A percentile compares a stretch with the other conserved stretches of the same genome.
Evolutionary conservation across 164 flowering plant genomes (phyloP).

Genomic region (Chloranthus sessilifolius): DNA sequence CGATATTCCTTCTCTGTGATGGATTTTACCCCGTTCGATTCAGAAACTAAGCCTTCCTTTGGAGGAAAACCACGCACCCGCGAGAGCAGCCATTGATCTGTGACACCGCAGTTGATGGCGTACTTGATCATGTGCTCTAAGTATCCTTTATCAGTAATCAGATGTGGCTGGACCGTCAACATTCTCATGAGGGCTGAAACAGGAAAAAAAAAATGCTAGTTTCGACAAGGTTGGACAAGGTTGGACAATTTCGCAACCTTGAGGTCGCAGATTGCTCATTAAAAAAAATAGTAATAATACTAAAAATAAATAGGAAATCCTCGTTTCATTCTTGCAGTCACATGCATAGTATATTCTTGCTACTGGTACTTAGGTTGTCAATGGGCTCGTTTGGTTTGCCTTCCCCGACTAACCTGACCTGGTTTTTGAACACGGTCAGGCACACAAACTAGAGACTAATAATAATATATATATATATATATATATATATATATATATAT

Average conservation of each 20-base stretch:
- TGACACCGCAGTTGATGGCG: constrained; percentile 72
- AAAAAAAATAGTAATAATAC: background rate
- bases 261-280: background rate
- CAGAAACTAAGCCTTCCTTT: constrained; percentile 37
- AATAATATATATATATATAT: too few species aligned
- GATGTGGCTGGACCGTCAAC: constrained; percentile 69
- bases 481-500: too few species aligned
- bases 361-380: background rate
- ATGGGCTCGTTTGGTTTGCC: background rate
- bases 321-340: background rate
- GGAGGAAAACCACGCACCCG: constrained; percentile 66
- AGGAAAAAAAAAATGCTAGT: background rate
- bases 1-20: constrained; percentile 65
- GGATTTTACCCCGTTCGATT: constrained; percentile 50
- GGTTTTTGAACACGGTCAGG: too few species aligned
- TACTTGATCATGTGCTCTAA: constrained; percentile 56
- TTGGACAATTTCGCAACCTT: background rate
- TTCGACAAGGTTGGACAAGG: background rate
- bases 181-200: constrained; percentile 70
- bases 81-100: constrained; percentile 66
- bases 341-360: background rate
- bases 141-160: constrained; percentile 62
- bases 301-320: background rate
- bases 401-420: too few species aligned
- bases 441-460: too few species aligned